phyloP scores from a whole-genome alignment of 345 rosid species.

The Eucalyptus regnans region DNA sequence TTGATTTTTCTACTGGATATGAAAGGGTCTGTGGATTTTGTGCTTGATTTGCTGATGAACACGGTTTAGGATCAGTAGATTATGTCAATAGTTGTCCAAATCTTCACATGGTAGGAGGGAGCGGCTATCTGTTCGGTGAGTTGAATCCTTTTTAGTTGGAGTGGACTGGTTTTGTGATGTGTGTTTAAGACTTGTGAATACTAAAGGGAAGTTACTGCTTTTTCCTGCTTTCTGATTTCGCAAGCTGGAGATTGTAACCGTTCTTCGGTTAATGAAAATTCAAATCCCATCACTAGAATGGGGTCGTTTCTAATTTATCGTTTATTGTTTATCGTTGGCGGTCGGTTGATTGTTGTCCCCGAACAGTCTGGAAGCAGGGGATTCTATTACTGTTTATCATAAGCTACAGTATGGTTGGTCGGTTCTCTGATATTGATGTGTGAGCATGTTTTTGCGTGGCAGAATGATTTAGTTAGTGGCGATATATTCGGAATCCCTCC shows the following conservation, averaged over 20 bases:
- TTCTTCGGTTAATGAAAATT: neutral
- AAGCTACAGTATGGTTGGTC: neutral
- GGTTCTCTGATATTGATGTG: neutral
- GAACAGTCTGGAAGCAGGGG: neutral
- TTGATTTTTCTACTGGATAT: neutral
- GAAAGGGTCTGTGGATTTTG: neutral
- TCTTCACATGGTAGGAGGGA: neutral
- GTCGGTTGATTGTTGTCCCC: neutral
- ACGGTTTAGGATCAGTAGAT: neutral
- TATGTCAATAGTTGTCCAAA: neutral
- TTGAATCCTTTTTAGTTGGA: neutral
- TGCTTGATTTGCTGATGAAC: neutral
- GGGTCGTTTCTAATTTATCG: neutral
- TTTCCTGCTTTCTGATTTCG: neutral
- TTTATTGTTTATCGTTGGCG: neutral
- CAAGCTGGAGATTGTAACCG: neutral
- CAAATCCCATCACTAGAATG: neutral
- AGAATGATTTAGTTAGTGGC: neutral
- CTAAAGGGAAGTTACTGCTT: neutral
- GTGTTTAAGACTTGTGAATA: neutral
- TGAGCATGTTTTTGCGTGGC: neutral
- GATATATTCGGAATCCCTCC: neutral
- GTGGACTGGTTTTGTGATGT: neutral
- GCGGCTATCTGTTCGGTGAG: neutral
- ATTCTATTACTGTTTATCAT: neutral